Conservation (phyloP, 768 basidiomycete species). For the Pisolithus tinctorius region DNA sequence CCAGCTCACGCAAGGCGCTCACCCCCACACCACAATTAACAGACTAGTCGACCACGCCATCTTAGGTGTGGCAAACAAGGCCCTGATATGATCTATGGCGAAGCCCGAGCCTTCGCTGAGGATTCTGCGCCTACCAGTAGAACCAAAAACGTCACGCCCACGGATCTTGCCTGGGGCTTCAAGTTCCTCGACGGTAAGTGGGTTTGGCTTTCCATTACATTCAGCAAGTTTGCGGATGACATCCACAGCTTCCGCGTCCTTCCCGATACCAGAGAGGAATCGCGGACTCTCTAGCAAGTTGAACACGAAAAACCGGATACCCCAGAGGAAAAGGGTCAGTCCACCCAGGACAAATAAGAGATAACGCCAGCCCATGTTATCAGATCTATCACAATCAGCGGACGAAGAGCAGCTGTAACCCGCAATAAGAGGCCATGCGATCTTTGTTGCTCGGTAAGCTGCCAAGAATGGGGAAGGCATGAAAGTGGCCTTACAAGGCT, state of each 20-base stretch:
- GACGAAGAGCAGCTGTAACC: conserved; percentile 43
- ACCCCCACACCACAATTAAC: conserved; percentile 43
- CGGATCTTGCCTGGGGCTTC: conserved; percentile 21
- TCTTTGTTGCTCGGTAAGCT: conserved; percentile 25
- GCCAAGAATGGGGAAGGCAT: neutral
- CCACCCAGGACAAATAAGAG: conserved; percentile 48
- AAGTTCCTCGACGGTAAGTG: conserved; percentile 41
- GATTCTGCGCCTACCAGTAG: conserved; percentile 14
- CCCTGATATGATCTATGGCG: conserved; percentile 40
- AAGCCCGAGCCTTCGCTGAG: conserved; percentile 38
- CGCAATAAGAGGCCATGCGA: conserved; percentile 56
- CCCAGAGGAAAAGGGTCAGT: conserved; percentile 47
- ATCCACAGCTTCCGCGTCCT: conserved; percentile 44
- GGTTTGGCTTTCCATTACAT: conserved; percentile 40
- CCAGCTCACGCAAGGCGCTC: conserved; percentile 7
- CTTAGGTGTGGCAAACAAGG: conserved; percentile 56
- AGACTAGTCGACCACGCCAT: conserved; percentile 62
- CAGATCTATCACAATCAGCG: conserved; percentile 29
- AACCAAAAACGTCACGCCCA: conserved; percentile 5
- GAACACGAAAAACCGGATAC: conserved; percentile 46
- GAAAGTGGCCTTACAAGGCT: conserved; percentile 30
- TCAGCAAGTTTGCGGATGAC: conserved; percentile 43
- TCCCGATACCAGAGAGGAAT: conserved; percentile 48
- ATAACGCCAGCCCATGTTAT: conserved; percentile 65
- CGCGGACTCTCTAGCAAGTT: conserved; percentile 50